Evolutionary conservation across 306 rosid species (phyloP).

Genomic region (Aeschynomene evenia): DNA sequence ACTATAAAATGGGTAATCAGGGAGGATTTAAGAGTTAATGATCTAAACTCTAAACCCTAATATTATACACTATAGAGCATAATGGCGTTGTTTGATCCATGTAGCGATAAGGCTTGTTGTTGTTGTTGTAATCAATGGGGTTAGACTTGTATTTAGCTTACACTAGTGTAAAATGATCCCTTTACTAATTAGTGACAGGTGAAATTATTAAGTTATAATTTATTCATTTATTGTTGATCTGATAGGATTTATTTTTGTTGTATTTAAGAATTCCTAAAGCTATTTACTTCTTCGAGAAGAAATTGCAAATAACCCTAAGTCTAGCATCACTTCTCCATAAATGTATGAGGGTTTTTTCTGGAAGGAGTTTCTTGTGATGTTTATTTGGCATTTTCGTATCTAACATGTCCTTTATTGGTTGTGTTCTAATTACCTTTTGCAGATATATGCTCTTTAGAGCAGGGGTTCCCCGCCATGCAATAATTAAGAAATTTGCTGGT

Average conservation of each 20-base stretch:
- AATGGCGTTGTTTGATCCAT: too few species aligned
- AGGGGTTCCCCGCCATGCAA: constrained; percentile 95
- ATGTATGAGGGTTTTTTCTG: not conserved
- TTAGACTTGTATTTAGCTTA: too few species aligned
- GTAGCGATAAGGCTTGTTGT: too few species aligned
- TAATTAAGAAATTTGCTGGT: constrained; percentile 90
- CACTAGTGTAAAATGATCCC: too few species aligned
- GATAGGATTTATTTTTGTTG: not conserved
- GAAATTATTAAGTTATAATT: too few species aligned
- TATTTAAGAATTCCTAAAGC: constrained; percentile 8
- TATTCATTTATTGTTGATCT: constrained; percentile 15
- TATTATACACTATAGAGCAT: too few species aligned
- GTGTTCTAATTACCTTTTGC: constrained; percentile 33
- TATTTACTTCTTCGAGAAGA: constrained; percentile 16
- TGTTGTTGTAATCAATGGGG: too few species aligned
- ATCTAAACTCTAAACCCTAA: too few species aligned
- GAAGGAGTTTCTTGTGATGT: constrained; percentile 9
- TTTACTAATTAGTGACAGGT: too few species aligned
- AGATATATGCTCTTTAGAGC: constrained; percentile 94
- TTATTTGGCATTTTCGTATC: constrained; percentile 18
- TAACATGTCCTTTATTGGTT: constrained; percentile 24
- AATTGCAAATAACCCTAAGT: constrained; percentile 1
- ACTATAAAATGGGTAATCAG: too few species aligned
- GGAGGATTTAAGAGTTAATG: too few species aligned
- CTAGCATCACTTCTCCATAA: constrained; percentile 15